phyloP scores from a whole-genome alignment of 495 filamentous ascomycete species.

The Penicillium chermesinum region DNA sequence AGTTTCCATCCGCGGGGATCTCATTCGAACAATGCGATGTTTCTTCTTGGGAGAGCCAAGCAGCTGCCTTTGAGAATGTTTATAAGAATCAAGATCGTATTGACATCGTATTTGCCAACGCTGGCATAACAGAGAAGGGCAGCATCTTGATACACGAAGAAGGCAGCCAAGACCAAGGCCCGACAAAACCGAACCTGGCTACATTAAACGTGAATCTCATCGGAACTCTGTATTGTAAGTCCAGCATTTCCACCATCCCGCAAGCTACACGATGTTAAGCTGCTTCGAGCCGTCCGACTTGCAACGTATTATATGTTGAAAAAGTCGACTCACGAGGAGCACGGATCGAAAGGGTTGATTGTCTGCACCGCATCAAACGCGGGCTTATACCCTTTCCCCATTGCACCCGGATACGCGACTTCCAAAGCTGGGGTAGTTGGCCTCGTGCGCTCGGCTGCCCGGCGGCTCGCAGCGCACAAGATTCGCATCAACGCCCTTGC shows the following conservation, averaged over 20 bases:
- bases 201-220: slow-evolving; percentile 46
- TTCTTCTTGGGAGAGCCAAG: slow-evolving; percentile 45
- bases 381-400: slow-evolving; percentile 51
- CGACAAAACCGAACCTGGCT: slow-evolving; percentile 33
- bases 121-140: slow-evolving; percentile 48
- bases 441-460: slow-evolving; percentile 45
- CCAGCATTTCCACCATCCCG: background rate
- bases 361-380: slow-evolving; percentile 55
- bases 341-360: slow-evolving; percentile 37
- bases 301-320: slow-evolving; percentile 49
- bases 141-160: slow-evolving; percentile 22
- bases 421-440: slow-evolving; percentile 49
- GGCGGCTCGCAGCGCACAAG: slow-evolving; percentile 29
- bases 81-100: slow-evolving; percentile 33
- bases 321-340: slow-evolving; percentile 18
- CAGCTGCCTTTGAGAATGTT: slow-evolving; percentile 37
- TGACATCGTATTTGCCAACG: slow-evolving; percentile 53
- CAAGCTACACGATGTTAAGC: background rate
- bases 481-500: slow-evolving; percentile 53
- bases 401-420: slow-evolving; percentile 50
- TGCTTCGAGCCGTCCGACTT: slow-evolving; percentile 42
- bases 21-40: slow-evolving; percentile 44
- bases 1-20: slow-evolving; percentile 33
- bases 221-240: slow-evolving; percentile 47
- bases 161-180: slow-evolving; percentile 12